Evolutionary conservation across 2,329 filamentous ascomycete species (phyloP).

Genomic region (Phialophora chinensis): DNA sequence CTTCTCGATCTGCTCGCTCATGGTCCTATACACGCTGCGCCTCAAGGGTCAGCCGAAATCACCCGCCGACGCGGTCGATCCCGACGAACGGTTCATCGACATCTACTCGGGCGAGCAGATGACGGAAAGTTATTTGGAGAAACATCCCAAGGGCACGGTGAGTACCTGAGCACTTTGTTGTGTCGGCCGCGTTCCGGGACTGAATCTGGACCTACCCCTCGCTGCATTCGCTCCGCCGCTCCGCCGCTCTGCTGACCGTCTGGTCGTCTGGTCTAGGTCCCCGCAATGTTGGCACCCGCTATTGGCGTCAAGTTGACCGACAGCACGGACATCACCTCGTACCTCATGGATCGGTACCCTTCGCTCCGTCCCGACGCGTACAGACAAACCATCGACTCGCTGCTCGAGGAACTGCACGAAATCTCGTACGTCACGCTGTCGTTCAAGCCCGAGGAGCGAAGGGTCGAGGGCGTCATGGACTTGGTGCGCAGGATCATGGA

Average conservation of each 20-base stretch:
- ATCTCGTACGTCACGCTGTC: constrained; percentile 25
- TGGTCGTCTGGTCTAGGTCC: constrained; percentile 8
- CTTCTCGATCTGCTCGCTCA: constrained; percentile 29
- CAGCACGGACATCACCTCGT: constrained; percentile 23
- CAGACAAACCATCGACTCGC: constrained; percentile 10
- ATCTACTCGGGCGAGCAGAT: constrained; percentile 25
- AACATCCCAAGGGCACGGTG: constrained; percentile 23
- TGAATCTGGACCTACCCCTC: too few relatives aligned
- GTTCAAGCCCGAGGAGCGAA: constrained; percentile 24
- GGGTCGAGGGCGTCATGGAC: constrained; percentile 21
- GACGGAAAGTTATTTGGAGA: constrained; percentile 23
- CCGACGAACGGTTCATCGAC: constrained; percentile 17
- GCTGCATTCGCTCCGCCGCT: too few relatives aligned
- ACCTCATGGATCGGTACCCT: constrained; percentile 19
- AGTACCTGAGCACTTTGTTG: not conserved
- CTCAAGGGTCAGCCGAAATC: constrained; percentile 13
- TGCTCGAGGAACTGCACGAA: constrained; percentile 23
- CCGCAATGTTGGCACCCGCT: constrained; percentile 3
- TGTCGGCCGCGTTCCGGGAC: not conserved
- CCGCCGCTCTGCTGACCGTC: not conserved
- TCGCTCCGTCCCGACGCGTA: constrained; percentile 11
- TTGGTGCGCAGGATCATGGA: constrained; percentile 9
- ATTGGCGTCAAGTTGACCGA: constrained; percentile 16
- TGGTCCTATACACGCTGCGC: constrained; percentile 22
- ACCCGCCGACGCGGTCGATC: constrained; percentile 13